These are phyloP conservation scores for Ganoderma leucocontextum DNA, from an alignment of 1,284 basidiomycete genomes.

Conservation along the genomic window DNA sequence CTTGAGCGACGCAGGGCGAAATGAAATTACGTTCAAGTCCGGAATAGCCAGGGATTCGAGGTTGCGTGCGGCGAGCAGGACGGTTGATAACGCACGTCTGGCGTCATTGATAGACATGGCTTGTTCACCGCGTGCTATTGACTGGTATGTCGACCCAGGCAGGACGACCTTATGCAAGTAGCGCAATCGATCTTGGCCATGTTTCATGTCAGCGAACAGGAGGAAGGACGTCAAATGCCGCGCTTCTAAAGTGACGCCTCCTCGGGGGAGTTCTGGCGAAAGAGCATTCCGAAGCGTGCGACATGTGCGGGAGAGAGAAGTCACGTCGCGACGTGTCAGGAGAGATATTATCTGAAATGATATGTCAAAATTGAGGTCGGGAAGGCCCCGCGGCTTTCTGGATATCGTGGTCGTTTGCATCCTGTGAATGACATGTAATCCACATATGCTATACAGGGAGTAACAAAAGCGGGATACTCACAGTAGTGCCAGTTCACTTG, in stretches of 20 bases:
- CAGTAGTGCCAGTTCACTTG: not conserved
- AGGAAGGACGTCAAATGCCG: not conserved
- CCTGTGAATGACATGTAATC: not conserved
- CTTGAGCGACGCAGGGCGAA: not conserved
- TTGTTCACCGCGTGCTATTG: not conserved
- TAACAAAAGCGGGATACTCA: not conserved
- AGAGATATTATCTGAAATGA: not conserved
- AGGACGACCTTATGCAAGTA: not conserved
- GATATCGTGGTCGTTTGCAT: not conserved
- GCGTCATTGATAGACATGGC: not conserved
- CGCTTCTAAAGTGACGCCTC: not conserved
- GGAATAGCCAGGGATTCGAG: not conserved
- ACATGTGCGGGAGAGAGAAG: not conserved
- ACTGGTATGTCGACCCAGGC: not conserved
- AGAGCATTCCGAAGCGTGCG: not conserved
- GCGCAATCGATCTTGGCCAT: not conserved
- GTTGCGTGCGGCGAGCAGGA: not conserved
- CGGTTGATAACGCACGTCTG: not conserved
- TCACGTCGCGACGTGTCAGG: not conserved
- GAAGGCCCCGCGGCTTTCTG: not conserved
- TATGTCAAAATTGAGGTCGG: slow-evolving; percentile 2
- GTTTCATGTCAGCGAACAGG: not conserved
- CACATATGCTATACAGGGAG: too few species aligned
- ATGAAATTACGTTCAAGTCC: not conserved
- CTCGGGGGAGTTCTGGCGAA: not conserved